Evolutionary conservation across 179 eudicot species (phyloP).

Genomic region (Silene vulgaris): DNA sequence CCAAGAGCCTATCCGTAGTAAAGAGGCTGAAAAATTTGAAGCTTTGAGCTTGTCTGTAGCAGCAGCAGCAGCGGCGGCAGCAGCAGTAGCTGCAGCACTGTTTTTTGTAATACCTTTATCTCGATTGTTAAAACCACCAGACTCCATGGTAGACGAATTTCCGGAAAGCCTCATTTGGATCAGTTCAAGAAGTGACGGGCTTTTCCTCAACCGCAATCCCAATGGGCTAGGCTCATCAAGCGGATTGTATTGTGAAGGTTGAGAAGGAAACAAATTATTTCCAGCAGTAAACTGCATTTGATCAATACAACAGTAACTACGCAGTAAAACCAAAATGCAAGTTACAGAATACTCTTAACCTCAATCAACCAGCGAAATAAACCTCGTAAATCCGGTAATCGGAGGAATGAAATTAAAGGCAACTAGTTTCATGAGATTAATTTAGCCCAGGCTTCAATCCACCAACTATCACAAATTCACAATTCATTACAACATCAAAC

Average conservation of each 20-base stretch:
- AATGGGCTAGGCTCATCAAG: constrained; percentile 89
- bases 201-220: constrained; percentile 76
- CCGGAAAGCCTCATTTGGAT: constrained; percentile 75
- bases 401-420: no score
- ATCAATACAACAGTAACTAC: not conserved
- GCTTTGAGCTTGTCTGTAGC: constrained; percentile 72
- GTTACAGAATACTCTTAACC: no score
- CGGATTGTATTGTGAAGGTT: constrained; percentile 63
- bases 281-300: constrained; percentile 27
- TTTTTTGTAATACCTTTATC: constrained; percentile 37
- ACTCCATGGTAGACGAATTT: constrained; percentile 27
- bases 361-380: no score
- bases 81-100: constrained; percentile 14
- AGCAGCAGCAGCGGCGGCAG: not conserved
- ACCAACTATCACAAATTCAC: no score
- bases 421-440: no score
- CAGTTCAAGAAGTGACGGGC: constrained; percentile 80
- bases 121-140: constrained; percentile 19
- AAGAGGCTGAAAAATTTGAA: constrained; percentile 69
- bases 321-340: not conserved
- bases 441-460: no score
- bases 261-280: constrained; percentile 30
- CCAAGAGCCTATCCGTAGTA: constrained; percentile 49
- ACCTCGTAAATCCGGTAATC: no score
- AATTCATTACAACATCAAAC: no score